Evolutionary conservation across 345 rosid genomes (phyloP).

Genomic region (Sapria himalayana): DNA sequence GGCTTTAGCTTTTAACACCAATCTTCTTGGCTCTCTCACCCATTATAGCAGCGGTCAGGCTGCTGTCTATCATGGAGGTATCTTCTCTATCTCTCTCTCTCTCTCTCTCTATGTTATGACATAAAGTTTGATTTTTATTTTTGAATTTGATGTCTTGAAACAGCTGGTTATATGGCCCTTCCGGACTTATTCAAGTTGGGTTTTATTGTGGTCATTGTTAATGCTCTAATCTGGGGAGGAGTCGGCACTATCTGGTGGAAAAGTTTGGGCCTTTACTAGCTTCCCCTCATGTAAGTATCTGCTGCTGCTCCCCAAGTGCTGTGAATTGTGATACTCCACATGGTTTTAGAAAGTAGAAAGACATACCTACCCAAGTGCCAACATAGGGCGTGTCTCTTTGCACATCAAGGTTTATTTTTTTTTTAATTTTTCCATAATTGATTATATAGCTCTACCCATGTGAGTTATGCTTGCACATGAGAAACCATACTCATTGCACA

Average conservation of each 20-base stretch:
- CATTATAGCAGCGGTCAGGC: slow-evolving; percentile 99
- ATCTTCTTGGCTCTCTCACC: slow-evolving; percentile 85
- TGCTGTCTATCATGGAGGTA: slow-evolving; percentile 93
- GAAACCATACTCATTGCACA: too few species aligned
- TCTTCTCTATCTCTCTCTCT: not conserved
- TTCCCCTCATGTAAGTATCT: slow-evolving; percentile 9
- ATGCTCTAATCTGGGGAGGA: slow-evolving; percentile 63
- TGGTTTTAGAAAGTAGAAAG: too few species aligned
- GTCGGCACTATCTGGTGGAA: slow-evolving; percentile 95
- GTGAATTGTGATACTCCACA: slow-evolving; percentile 21
- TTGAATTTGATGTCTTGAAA: slow-evolving; percentile 1
- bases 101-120: too few species aligned
- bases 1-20: slow-evolving; percentile 78
- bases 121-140: too few species aligned
- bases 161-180: slow-evolving; percentile 85
- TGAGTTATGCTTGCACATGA: too few species aligned
- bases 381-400: too few species aligned
- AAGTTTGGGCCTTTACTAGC: slow-evolving; percentile 76
- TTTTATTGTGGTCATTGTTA: slow-evolving; percentile 49
- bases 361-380: too few species aligned
- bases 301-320: slow-evolving; percentile 25
- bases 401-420: too few species aligned
- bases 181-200: slow-evolving; percentile 82
- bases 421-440: too few species aligned
- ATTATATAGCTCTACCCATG: too few species aligned